Base-by-base conservation (phyloP, 495 filamentous ascomycete species). In the Penicillium taxi region DNA sequence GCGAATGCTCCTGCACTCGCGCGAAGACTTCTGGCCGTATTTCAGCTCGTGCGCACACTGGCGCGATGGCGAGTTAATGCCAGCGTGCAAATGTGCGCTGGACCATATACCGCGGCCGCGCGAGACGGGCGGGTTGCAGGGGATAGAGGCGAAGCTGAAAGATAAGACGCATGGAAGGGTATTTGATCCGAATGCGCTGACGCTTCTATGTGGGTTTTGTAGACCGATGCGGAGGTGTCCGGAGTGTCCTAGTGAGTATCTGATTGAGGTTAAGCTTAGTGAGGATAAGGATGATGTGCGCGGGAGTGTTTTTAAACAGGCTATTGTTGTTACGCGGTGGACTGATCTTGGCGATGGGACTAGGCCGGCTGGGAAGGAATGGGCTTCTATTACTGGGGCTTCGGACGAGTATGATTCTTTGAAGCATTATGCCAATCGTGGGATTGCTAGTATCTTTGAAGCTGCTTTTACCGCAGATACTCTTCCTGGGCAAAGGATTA, bases 41-140 rank as follows among this genome's bases (percentile, higher is more conserved):
- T 78, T 77, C 65, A 70, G 64, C 6, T 65, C 58, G 2, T 80
- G 74, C 50, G 64, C 71, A 14, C 75, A 80, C 53, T 78, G 74
- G 74, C 61, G 66, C 15, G 68, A 77, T 42, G 75, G 75, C 36
- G 67, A 71, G 26, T 58, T 80, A 6, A 75, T 76, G 69, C 51
- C 62, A 20, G 41, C 67, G 25, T 74, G 71, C 44, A 78, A 78
- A 52, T 80, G 75, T 50, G 72, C 74, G 2, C 53, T 78, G n/a
- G 47, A 47, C 8, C 75, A 78, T 41, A 68, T 80, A 18, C 74
- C 73, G 17, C 37, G 42, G 1, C 57, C 63, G 23, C 58, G 66
- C n/a, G 42, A 50, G 12, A 62, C 57, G 19, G 46, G 45, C 32
- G 60, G 63, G 0, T 44, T 68, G 0, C 63, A 67, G 45, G 59